phyloP scores from a whole-genome alignment of 768 basidiomycete species.

The Boletus vermiculosoides region DNA sequence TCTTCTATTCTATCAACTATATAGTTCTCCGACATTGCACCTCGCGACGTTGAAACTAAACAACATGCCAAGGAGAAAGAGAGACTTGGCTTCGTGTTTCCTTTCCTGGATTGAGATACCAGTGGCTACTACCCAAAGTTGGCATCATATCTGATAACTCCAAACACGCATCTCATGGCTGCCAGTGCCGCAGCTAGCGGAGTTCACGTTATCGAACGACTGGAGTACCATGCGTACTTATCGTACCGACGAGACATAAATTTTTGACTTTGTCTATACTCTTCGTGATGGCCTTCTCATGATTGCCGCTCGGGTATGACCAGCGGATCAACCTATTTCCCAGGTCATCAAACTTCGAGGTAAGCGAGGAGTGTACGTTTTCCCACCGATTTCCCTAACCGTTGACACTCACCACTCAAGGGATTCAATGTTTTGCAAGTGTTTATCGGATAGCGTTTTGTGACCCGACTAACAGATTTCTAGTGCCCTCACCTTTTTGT shows the following conservation, averaged over 20 bases:
- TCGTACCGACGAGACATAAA: neutral
- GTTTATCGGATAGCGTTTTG: neutral
- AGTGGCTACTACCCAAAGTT: neutral
- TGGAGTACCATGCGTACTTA: neutral
- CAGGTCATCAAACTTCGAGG: slow-evolving; percentile 41
- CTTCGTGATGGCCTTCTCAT: neutral
- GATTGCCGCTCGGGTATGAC: slow-evolving; percentile 19
- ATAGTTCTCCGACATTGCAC: slow-evolving; percentile 69
- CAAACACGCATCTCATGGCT: neutral
- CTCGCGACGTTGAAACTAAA: slow-evolving; percentile 75
- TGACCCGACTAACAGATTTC: neutral
- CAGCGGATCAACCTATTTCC: slow-evolving; percentile 45
- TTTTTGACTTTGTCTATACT: neutral
- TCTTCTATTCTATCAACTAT: slow-evolving; percentile 54
- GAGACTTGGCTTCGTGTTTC: slow-evolving; percentile 38
- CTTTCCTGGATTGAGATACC: slow-evolving; percentile 8
- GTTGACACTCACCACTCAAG: slow-evolving; percentile 8
- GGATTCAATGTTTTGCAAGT: slow-evolving; percentile 37
- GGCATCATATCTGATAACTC: neutral
- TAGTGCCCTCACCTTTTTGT: slow-evolving; percentile 43
- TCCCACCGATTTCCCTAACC: neutral
- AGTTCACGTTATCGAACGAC: neutral
- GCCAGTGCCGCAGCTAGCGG: neutral
- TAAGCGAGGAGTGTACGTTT: slow-evolving; percentile 15
- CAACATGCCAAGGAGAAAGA: slow-evolving; percentile 62